These are phyloP conservation scores for Apophysomyces trapeziformis DNA, from an alignment of 371 early-diverging fungal species.

Conservation along the genomic window DNA sequence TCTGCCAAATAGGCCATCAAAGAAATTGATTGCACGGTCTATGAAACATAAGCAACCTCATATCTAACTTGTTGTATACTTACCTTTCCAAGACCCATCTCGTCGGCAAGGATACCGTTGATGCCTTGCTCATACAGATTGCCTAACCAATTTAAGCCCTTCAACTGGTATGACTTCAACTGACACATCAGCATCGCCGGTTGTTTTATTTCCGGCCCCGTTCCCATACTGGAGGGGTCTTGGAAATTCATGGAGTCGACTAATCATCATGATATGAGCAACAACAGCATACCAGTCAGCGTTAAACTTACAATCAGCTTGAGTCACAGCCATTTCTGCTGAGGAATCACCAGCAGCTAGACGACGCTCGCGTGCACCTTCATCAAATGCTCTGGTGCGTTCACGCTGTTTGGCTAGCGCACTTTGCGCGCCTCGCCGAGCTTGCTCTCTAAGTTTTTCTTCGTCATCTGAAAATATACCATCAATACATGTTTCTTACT, in stretches of 20 bases:
- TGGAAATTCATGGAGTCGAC: slow-evolving; percentile 86
- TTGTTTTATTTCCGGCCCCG: slow-evolving; percentile 75
- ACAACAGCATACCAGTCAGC: neutral
- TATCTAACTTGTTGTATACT: neutral
- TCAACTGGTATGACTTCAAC: slow-evolving; percentile 95
- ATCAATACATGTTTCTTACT: neutral
- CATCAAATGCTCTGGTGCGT: slow-evolving; percentile 75
- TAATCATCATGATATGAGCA: slow-evolving; percentile 7
- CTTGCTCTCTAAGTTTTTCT: slow-evolving; percentile 68
- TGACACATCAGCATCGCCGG: slow-evolving; percentile 89
- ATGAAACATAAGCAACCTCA: neutral
- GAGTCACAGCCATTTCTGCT: slow-evolving; percentile 55
- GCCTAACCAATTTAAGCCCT: slow-evolving; percentile 99
- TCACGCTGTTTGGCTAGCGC: slow-evolving; percentile 80
- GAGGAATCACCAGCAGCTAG: slow-evolving; percentile 48
- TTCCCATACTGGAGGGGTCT: slow-evolving; percentile 79
- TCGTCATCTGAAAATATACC: slow-evolving; percentile 60
- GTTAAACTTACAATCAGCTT: slow-evolving; percentile 48
- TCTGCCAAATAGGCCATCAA: slow-evolving; percentile 90
- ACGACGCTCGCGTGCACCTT: slow-evolving; percentile 55
- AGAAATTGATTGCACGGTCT: slow-evolving; percentile 97
- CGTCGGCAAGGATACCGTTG: slow-evolving; percentile 97
- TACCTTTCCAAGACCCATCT: slow-evolving; percentile 91
- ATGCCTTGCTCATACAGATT: slow-evolving; percentile 97
- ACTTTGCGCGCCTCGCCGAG: slow-evolving; percentile 76